phyloP scores from a whole-genome alignment of 2,329 filamentous ascomycete genomes.

The Hymenoscyphus repandus region DNA sequence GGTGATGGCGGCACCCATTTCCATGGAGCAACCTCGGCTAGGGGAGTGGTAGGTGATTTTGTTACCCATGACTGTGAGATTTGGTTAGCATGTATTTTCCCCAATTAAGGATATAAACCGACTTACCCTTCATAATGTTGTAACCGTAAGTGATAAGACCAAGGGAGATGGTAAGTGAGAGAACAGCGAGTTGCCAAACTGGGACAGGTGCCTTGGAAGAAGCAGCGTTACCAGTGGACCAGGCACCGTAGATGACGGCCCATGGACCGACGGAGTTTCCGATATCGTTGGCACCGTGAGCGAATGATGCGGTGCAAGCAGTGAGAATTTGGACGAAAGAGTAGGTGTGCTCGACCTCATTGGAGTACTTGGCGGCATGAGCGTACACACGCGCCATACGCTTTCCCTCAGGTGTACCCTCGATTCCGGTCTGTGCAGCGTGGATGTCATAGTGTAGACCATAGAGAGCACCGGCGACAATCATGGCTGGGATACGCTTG shows the following conservation, averaged over 20 bases:
- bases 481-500: conserved; percentile 64
- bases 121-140: no score
- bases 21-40: conserved; percentile 62
- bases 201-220: conserved; percentile 61
- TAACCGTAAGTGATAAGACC: no score
- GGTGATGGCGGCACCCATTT: conserved; percentile 73
- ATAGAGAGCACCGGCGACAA: conserved; percentile 61
- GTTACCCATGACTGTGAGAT: conserved; percentile 68
- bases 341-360: conserved; percentile 61
- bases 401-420: conserved; percentile 65
- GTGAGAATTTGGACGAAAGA: conserved; percentile 50
- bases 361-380: conserved; percentile 59
- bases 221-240: conserved; percentile 57
- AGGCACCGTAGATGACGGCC: conserved; percentile 65
- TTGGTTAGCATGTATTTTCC: no score
- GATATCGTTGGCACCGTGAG: conserved; percentile 72
- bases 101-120: no score
- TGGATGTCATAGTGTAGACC: conserved; percentile 81
- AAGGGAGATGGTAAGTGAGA: conserved; percentile 83
- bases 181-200: conserved; percentile 70
- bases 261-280: conserved; percentile 66
- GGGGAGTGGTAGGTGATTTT: conserved; percentile 69
- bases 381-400: conserved; percentile 67
- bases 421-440: conserved; percentile 64
- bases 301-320: conserved; percentile 45